Conservation (phyloP, 768 basidiomycete genomes). For the Leccinellum albellum region DNA sequence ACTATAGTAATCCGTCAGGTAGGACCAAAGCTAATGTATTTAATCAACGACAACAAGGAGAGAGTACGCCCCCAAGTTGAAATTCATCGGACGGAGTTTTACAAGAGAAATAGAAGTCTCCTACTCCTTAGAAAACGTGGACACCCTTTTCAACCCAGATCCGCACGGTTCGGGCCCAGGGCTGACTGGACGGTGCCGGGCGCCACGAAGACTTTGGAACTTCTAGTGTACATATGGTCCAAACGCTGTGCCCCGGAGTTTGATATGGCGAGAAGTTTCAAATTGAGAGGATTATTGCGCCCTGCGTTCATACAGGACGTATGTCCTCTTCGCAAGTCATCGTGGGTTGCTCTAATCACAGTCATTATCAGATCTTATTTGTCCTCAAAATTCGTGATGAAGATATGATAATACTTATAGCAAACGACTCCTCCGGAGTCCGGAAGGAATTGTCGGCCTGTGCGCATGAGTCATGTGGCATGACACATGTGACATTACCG, state of each 20-base stretch:
- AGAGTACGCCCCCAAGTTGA: neutral
- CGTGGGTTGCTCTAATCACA: neutral
- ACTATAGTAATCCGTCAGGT: neutral
- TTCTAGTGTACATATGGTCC: neutral
- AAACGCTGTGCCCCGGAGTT: neutral
- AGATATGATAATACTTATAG: neutral
- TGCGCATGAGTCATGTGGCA: too few species aligned
- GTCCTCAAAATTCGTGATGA: neutral
- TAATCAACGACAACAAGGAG: neutral
- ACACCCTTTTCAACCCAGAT: neutral
- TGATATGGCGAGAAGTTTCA: too few species aligned
- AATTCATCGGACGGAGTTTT: neutral
- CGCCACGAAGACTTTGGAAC: neutral
- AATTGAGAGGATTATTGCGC: too few species aligned
- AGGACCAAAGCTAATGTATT: neutral
- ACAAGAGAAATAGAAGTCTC: neutral
- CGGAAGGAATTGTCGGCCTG: neutral
- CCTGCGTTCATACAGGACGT: too few species aligned
- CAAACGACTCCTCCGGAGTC: too few species aligned
- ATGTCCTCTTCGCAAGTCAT: neutral
- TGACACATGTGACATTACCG: neutral
- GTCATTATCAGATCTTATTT: neutral
- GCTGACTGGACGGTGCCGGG: neutral
- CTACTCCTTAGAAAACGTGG: neutral
- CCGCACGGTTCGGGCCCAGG: neutral